Evolutionary conservation across 148 eudicot genomes (phyloP), one percentile per base, ranked within the genome.

Genomic region (Persicaria tinctoria): DNA sequence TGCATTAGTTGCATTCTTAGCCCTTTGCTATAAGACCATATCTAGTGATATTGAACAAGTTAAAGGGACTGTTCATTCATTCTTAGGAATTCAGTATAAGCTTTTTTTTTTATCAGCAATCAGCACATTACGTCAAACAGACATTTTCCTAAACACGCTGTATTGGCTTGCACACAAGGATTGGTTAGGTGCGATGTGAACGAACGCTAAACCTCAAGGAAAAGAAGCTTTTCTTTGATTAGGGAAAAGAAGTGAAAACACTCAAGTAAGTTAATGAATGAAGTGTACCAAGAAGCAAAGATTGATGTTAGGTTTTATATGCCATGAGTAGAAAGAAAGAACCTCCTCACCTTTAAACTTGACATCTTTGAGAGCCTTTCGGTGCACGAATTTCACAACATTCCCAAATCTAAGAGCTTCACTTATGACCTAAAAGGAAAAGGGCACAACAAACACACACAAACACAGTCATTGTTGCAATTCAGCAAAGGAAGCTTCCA

Each of bases 391-490:
- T 76, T 88, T 85, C 45, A 88, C 91, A 74, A 88, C 79, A 73
- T 88, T 88, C 69, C 91, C 91, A 74, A 77, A 82, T 79, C 91
- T 83, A 59, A 88, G 81, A 81, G 87, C 85, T 78, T 88, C 91
- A 76, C 70, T 86, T 50, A 88, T 86, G 75, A 86, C 89, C 91
- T 87, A 46, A 13, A 80, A 73, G 10, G 0, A 12, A 63, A 63
- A 63, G 1, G 68, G 3, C 9, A 63, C 9, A 16, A 50, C 8
- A 46, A 4, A 73, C 16, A 55, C 17, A 49, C 41, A 3, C 41
- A 51, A 13, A 50, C 60, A 73, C 2, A 64, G 71, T 17, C 47
- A 41, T 13, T 9, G 49, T 38, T 23, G 63, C 72, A 46, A 41
- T 64, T 64, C 70, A 32, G 70, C 70, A 27, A 32, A 27, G 68